Evolutionary conservation across 805 yeast genomes (phyloP), one percentile per base, ranked within the genome.

Genomic region (Myxozyma monticola): DNA sequence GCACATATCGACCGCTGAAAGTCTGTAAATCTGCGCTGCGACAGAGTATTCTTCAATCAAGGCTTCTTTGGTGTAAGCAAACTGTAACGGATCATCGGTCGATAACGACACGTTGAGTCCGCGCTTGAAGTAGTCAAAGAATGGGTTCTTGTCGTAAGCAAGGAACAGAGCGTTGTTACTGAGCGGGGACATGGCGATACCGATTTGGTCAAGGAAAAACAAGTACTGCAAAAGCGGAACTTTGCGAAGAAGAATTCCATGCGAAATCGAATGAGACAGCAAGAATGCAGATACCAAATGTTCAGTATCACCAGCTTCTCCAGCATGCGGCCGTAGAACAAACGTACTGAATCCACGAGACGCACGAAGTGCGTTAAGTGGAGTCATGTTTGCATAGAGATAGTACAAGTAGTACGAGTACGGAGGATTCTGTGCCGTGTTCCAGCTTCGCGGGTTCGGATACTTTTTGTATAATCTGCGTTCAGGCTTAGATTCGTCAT

Each of bases 291-390:
- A 78, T 38, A 90, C 87, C 64, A 95, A 75, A 72, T 93, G 99
- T 64, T 93, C 98, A 1, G 98, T 97, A 65, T 93, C 99, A 53
- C 99, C 99, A n/a, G 99, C 99, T 70, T 93, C 99, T 57, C 99
- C 99, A 61, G 96, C 88, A 68, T 93, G 99, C 2, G 99, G 99
- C 63, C 99, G 79, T 62, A 93, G 73, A n/a, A 88, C 95, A 69
- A 93, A 84, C 0, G 97, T 90, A 67, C 86, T 90, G 69, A 80
- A 85, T 0, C 86, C 85, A 50, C 90, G 77, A 50, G 73, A 76
- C 29, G 75, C 71, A 70, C 99, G 80, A 81, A 91, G 85, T 57
- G 84, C 81, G 65, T 93, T 93, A 67, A 93, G 76, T 7, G 96
- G 80, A 1, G 95, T 81, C 68, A 93, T 68, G 69, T 90, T 90